A percentile compares a stretch with the other conserved stretches of the same genome.
Conservation (phyloP, 192 early-diverging fungal genomes). For the Podila verticillata region DNA sequence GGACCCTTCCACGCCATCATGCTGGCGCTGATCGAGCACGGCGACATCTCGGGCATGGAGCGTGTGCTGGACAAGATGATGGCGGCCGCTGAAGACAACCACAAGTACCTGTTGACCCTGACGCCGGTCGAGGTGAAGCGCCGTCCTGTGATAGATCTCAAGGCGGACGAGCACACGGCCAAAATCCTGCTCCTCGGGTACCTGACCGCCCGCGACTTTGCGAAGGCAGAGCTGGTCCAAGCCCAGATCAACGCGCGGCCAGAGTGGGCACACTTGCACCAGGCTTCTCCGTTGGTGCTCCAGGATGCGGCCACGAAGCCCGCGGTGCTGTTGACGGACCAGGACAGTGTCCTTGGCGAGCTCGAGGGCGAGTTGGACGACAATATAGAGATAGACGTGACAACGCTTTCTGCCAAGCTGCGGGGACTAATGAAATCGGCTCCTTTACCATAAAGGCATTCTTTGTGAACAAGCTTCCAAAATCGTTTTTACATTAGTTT, state of each 20-base stretch:
- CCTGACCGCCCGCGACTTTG: conserved; percentile 8
- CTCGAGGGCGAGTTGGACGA: conserved; percentile 26
- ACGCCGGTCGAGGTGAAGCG: background rate
- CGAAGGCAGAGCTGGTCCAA: conserved; percentile 27
- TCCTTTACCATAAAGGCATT: background rate
- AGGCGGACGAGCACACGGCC: conserved; percentile 44
- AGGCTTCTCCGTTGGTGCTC: background rate
- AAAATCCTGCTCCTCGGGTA: conserved; percentile 49
- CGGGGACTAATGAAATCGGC: conserved; percentile 19
- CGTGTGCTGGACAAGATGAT: conserved; percentile 48
- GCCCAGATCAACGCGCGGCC: conserved; percentile 18
- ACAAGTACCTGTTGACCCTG: background rate
- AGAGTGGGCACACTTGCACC: conserved; percentile 17
- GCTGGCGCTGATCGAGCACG: conserved; percentile 32
- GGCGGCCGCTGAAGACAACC: background rate
- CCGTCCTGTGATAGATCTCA: conserved; percentile 4
- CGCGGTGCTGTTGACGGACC: background rate
- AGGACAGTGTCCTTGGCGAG: conserved; percentile 1
- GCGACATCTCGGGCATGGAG: conserved; percentile 29
- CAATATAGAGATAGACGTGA: conserved; percentile 44
- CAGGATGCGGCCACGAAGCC: conserved; percentile 1
- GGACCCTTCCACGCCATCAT: conserved; percentile 44
- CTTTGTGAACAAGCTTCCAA: background rate
- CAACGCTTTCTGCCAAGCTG: conserved; percentile 43
- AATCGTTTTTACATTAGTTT: background rate